Percentiles rank a stretch among this genome's conserved stretches.
phyloP scores from a whole-genome alignment of 2,329 filamentous ascomycete genomes.

The Fulvia fulva region DNA sequence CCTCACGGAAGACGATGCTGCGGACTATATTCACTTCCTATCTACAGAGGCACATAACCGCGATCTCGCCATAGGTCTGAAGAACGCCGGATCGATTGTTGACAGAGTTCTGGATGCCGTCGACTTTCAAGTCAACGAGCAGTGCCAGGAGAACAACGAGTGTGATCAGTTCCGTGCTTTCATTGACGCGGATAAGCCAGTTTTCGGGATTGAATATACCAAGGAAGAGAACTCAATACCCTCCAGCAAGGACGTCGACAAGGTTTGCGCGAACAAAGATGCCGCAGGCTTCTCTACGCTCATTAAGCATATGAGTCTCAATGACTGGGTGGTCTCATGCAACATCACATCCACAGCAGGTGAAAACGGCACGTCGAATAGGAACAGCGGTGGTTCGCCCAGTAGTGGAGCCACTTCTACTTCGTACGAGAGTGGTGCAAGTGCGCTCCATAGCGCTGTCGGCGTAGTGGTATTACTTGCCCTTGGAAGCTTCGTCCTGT shows the following conservation, averaged over 20 bases:
- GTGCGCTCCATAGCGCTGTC: background rate
- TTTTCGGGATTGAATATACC: slow-evolving; percentile 68
- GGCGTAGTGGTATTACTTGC: background rate
- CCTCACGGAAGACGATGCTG: slow-evolving; percentile 54
- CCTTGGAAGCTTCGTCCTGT: background rate
- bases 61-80: slow-evolving; percentile 62
- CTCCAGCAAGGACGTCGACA: background rate
- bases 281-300: background rate
- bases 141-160: slow-evolving; percentile 45
- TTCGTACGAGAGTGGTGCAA: background rate
- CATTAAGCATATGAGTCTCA: background rate
- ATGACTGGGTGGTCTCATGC: background rate
- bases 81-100: slow-evolving; percentile 64
- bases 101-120: slow-evolving; percentile 56
- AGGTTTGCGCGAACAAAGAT: background rate
- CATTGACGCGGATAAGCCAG: slow-evolving; percentile 58
- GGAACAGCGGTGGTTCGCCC: background rate
- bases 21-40: slow-evolving; percentile 60
- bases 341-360: background rate
- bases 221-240: background rate
- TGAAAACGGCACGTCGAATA: background rate
- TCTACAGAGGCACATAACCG: slow-evolving; percentile 51
- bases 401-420: background rate
- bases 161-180: slow-evolving; percentile 58
- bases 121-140: slow-evolving; percentile 29